phyloP scores from a whole-genome alignment of 495 filamentous ascomycete species.

The Lentithecium fluviatile region DNA sequence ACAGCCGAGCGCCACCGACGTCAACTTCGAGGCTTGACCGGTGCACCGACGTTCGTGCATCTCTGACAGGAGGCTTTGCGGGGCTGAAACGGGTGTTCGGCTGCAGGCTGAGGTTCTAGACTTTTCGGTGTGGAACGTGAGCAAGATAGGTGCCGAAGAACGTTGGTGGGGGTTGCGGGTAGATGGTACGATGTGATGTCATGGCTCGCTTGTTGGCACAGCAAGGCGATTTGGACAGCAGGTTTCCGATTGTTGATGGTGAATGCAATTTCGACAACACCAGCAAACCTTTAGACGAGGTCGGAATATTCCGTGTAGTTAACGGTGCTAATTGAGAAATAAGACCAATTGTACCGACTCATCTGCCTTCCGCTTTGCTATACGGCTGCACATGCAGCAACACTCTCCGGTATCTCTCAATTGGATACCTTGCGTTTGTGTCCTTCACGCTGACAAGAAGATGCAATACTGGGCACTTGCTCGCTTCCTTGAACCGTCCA shows the following conservation, averaged over 20 bases:
- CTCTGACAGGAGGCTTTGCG: not conserved
- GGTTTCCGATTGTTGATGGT: too few species aligned
- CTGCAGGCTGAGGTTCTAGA: constrained; percentile 8
- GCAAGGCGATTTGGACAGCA: too few species aligned
- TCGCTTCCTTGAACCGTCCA: not conserved
- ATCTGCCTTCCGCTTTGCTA: too few species aligned
- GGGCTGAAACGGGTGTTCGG: constrained; percentile 1
- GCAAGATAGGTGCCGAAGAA: not conserved
- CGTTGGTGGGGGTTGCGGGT: not conserved
- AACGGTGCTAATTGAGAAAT: too few species aligned
- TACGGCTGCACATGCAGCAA: constrained; percentile 1
- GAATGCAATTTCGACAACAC: too few species aligned
- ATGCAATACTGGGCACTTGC: constrained; percentile 4
- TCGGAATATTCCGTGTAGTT: too few species aligned
- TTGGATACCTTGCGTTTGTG: not conserved
- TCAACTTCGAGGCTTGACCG: constrained; percentile 6
- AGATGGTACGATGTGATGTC: constrained; percentile 12
- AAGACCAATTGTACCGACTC: too few species aligned
- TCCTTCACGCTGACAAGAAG: constrained; percentile 8
- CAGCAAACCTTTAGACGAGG: too few species aligned
- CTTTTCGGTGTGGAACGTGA: not conserved
- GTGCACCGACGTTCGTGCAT: not conserved
- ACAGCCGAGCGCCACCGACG: constrained; percentile 8
- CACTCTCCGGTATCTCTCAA: constrained; percentile 13
- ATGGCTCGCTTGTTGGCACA: too few species aligned